These are phyloP conservation scores for Venustampulla echinocandica DNA, from an alignment of 495 filamentous ascomycete species.

Conservation along the genomic window DNA sequence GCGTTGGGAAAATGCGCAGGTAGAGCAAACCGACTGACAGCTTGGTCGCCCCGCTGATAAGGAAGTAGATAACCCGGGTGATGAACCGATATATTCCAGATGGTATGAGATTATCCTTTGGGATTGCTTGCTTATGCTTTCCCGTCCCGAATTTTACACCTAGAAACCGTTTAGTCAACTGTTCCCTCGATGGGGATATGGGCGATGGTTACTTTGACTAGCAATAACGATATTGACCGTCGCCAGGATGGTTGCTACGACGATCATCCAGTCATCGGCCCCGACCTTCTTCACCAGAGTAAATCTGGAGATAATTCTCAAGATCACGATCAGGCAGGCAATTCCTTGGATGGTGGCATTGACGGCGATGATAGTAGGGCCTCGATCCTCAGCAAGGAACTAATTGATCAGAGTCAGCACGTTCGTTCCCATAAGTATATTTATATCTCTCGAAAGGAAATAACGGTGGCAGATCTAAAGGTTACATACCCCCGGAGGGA, in stretches of 20 bases:
- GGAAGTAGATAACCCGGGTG: constrained; percentile 1
- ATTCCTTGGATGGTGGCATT: neutral
- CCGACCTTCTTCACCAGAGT: neutral
- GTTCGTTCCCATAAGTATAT: neutral
- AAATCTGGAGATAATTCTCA: neutral
- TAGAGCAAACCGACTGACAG: neutral
- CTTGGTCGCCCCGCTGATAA: neutral
- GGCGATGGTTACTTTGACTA: neutral
- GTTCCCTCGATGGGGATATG: neutral
- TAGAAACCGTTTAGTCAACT: neutral
- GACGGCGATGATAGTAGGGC: neutral
- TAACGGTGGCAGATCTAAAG: neutral
- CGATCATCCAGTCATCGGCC: neutral
- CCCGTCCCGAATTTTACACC: neutral
- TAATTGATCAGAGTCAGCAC: neutral
- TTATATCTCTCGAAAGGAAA: neutral
- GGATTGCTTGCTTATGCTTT: neutral
- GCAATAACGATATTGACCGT: neutral
- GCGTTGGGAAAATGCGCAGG: neutral
- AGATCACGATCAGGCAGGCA: neutral
- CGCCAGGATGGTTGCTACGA: neutral
- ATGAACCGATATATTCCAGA: neutral
- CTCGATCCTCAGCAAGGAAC: neutral
- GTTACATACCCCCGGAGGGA: too few species aligned
- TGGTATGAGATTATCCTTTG: neutral